Evolutionary conservation across 805 yeast species (phyloP).

Genomic region (Tetrapisispora fleetii): DNA sequence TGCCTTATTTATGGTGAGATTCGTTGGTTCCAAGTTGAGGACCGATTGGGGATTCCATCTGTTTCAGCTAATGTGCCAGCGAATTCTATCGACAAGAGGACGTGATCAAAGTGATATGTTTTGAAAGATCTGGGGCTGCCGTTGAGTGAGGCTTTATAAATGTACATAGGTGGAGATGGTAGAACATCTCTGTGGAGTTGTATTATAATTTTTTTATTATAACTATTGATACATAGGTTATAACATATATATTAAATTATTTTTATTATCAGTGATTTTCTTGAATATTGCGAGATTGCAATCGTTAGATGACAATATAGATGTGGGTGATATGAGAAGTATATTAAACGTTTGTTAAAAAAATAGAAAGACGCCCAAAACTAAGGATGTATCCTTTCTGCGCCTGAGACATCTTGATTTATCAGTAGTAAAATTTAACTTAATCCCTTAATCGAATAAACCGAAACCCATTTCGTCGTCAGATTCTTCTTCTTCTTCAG

Average conservation of each 20-base stretch:
- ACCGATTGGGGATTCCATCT: no score
- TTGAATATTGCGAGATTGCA: background rate
- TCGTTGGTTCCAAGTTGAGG: no score
- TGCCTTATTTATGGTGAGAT: no score
- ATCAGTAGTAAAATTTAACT: constrained; percentile 34
- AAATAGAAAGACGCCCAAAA: background rate
- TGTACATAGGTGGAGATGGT: no score
- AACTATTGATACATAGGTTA: background rate
- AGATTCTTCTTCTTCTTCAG: constrained; percentile 49
- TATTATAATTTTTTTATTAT: no score
- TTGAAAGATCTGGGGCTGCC: no score
- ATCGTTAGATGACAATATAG: background rate
- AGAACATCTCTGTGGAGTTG: background rate
- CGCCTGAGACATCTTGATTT: background rate
- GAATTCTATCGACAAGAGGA: no score
- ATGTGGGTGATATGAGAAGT: background rate
- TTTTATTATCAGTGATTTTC: background rate
- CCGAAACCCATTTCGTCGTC: constrained; percentile 89
- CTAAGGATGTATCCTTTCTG: background rate
- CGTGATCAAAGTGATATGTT: no score
- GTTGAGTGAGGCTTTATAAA: no score
- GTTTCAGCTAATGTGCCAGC: no score
- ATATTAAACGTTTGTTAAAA: background rate
- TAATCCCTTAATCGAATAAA: constrained; percentile 80
- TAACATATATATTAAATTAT: background rate